These are phyloP conservation scores for Backusella parvicylindrica DNA, from an alignment of 192 early-diverging fungal species.

Conservation along the genomic window DNA sequence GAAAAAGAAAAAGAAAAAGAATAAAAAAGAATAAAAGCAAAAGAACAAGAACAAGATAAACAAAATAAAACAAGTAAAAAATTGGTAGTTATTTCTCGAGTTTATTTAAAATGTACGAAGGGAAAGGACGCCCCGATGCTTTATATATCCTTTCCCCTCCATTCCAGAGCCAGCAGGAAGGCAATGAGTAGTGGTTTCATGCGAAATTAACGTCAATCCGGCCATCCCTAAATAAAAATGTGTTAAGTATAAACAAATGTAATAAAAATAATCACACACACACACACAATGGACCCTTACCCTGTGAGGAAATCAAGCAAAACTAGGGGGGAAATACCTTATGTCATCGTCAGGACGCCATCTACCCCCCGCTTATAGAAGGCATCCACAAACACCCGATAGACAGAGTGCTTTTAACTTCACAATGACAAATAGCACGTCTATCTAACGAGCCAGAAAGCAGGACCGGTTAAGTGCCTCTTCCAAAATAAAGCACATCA, in stretches of 20 bases:
- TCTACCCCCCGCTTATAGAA: neutral
- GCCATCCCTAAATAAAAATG: neutral
- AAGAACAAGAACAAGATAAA: neutral
- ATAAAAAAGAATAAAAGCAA: neutral
- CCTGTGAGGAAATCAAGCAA: neutral
- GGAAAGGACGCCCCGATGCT: neutral
- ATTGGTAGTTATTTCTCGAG: neutral
- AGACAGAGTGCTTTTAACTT: neutral
- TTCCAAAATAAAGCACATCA: neutral
- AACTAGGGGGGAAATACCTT: neutral
- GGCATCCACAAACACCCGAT: neutral
- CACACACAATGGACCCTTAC: too few species aligned
- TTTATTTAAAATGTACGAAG: neutral
- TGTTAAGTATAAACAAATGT: too few species aligned
- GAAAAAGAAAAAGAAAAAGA: neutral
- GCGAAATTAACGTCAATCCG: neutral
- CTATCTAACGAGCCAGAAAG: neutral
- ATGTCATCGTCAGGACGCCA: neutral
- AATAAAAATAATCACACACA: too few species aligned
- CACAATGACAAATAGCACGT: neutral
- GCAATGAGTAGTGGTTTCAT: neutral
- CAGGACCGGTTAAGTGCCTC: neutral
- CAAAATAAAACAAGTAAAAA: too few species aligned
- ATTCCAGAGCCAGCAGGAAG: neutral
- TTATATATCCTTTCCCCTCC: constrained; percentile 1